Percentiles rank a stretch among this genome's conserved stretches.
Conservation (phyloP, 1,284 basidiomycete species). For the Athelia sp. region DNA sequence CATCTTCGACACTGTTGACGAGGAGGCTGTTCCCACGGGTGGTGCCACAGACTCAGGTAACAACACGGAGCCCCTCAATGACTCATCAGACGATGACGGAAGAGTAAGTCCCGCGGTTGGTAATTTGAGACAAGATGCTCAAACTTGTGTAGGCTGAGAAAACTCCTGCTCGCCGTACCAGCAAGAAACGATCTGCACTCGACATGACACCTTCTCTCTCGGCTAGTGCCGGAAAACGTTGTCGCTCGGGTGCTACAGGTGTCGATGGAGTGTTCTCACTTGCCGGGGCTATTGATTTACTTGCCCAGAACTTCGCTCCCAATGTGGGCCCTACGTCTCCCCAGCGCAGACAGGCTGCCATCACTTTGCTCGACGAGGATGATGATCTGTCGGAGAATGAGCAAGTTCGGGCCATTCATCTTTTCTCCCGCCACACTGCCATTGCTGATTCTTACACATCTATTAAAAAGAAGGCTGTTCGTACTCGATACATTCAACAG, state of each 20-base stretch:
- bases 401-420: constrained; percentile 6
- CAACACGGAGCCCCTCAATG: too few relatives aligned
- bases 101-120: too few relatives aligned
- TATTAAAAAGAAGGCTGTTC: constrained; percentile 8
- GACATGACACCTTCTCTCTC: not conserved
- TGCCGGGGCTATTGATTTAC: not conserved
- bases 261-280: not conserved
- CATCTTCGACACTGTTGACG: too few relatives aligned
- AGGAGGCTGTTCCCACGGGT: too few relatives aligned
- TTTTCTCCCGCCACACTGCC: constrained; percentile 16
- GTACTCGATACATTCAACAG: constrained; percentile 1
- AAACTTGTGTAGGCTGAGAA: not conserved
- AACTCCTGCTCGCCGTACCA: not conserved
- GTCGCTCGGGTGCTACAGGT: not conserved
- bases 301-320: not conserved
- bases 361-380: constrained; percentile 7
- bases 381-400: constrained; percentile 9
- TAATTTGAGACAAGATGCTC: too few relatives aligned
- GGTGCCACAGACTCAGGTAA: too few relatives aligned
- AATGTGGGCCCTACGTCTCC: not conserved
- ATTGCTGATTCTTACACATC: constrained; percentile 21
- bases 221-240: not conserved
- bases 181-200: not conserved
- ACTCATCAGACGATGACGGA: too few relatives aligned
- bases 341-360: constrained; percentile 6